phyloP scores from a whole-genome alignment of 1,284 basidiomycete genomes.

The Malassezia yamatoensis region DNA sequence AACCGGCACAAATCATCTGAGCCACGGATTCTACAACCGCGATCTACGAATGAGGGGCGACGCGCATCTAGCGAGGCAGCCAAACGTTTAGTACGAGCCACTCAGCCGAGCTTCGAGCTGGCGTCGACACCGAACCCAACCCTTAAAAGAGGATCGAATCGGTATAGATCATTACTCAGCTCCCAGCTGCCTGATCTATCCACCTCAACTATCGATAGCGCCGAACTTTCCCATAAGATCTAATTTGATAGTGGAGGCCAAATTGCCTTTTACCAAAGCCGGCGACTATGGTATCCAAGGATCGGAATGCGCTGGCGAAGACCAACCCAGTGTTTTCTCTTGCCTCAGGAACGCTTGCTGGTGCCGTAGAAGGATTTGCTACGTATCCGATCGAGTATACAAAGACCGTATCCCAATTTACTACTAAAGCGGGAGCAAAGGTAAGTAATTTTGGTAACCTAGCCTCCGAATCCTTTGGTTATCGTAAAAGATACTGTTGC shows the following conservation, averaged over 20 bases:
- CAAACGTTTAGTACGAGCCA: not conserved
- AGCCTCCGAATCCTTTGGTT: constrained; percentile 47
- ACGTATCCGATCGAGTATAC: constrained; percentile 87
- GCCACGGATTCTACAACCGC: not conserved
- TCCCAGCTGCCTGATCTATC: not conserved
- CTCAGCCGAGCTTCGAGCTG: not conserved
- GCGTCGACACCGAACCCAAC: not conserved
- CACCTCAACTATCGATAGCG: constrained; percentile 5
- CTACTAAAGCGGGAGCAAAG: constrained; percentile 35
- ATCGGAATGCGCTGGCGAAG: constrained; percentile 3
- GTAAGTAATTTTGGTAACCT: not conserved
- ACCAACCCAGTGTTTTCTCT: constrained; percentile 35
- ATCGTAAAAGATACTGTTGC: constrained; percentile 46
- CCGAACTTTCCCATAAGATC: not conserved
- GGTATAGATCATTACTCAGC: not conserved
- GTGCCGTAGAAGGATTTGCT: constrained; percentile 69
- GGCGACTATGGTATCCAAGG: not conserved
- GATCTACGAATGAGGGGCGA: not conserved
- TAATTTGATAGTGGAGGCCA: not conserved
- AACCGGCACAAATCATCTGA: not conserved
- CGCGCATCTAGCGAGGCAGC: not conserved
- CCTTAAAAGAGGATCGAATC: not conserved
- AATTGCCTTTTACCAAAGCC: too few species aligned
- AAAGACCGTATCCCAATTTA: constrained; percentile 58
- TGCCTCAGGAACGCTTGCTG: constrained; percentile 77